phyloP scores from a whole-genome alignment of 2,329 filamentous ascomycete genomes.

The Phyllosticta citriasiana region DNA sequence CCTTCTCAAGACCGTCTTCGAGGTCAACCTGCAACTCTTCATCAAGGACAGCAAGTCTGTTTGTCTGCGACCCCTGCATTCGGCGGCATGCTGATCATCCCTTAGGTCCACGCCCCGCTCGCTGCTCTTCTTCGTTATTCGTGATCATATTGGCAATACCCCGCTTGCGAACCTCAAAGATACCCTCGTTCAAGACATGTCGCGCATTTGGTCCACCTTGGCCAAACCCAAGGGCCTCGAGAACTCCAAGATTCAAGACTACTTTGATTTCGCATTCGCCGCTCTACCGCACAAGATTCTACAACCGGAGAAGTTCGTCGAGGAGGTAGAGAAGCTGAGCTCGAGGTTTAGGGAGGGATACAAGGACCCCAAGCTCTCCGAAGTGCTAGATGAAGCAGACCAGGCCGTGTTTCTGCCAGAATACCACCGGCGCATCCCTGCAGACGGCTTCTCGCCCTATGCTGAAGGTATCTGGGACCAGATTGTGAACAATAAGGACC shows the following conservation, averaged over 20 bases:
- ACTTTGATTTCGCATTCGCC: slow-evolving; percentile 97
- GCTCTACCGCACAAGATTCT: slow-evolving; percentile 94
- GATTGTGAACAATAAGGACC: slow-evolving; percentile 96
- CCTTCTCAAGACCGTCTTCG: slow-evolving; percentile 94
- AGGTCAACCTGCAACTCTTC: slow-evolving; percentile 95
- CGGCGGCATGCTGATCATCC: slow-evolving; percentile 3
- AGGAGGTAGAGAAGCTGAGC: slow-evolving; percentile 70
- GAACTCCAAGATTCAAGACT: slow-evolving; percentile 82
- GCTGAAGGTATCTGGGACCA: slow-evolving; percentile 95
- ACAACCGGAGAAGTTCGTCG: slow-evolving; percentile 80
- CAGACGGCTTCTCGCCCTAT: slow-evolving; percentile 92
- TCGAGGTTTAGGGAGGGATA: slow-evolving; percentile 74
- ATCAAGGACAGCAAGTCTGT: slow-evolving; percentile 85
- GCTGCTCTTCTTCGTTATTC: slow-evolving; percentile 95
- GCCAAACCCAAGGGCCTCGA: slow-evolving; percentile 87
- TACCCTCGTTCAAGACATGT: slow-evolving; percentile 81
- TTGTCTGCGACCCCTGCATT: background rate
- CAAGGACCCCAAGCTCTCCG: slow-evolving; percentile 53
- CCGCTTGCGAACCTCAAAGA: slow-evolving; percentile 82
- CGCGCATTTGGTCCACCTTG: slow-evolving; percentile 84
- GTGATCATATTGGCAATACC: slow-evolving; percentile 88
- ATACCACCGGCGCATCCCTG: slow-evolving; percentile 91
- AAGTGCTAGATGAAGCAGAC: slow-evolving; percentile 58
- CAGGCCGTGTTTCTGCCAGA: slow-evolving; percentile 82
- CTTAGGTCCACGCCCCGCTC: slow-evolving; percentile 73